These are phyloP conservation scores for Ustilago shanxiensis DNA, from an alignment of 1,284 basidiomycete species.

Conservation along the genomic window DNA sequence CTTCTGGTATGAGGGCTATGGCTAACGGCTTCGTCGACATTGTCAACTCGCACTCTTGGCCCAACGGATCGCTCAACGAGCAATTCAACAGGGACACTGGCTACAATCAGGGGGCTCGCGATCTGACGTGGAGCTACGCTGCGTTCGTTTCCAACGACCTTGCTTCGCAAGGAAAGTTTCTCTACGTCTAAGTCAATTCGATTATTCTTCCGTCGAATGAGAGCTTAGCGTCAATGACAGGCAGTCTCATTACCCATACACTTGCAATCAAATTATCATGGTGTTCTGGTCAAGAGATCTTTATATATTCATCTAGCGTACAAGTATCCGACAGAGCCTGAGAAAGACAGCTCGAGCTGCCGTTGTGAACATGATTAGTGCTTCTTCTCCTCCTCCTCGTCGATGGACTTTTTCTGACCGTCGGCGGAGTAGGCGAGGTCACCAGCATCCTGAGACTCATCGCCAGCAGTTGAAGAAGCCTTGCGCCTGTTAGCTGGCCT, in stretches of 20 bases:
- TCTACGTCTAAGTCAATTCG: slow-evolving; percentile 12
- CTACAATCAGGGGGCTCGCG: slow-evolving; percentile 53
- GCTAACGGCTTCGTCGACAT: slow-evolving; percentile 51
- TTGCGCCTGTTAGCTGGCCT: slow-evolving; percentile 31
- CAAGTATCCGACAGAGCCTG: no score
- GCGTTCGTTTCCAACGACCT: slow-evolving; percentile 47
- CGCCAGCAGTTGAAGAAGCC: slow-evolving; percentile 10
- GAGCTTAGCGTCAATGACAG: no score
- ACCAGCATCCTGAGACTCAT: slow-evolving; percentile 26
- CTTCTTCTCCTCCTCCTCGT: slow-evolving; percentile 42
- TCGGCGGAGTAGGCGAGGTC: slow-evolving; percentile 20
- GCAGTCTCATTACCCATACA: no score
- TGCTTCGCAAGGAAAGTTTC: slow-evolving; percentile 39
- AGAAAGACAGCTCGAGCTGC: no score
- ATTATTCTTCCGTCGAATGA: not conserved
- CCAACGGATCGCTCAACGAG: slow-evolving; percentile 57
- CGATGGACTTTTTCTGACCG: slow-evolving; percentile 31
- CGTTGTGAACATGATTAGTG: slow-evolving; percentile 8
- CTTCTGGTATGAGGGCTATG: slow-evolving; percentile 45
- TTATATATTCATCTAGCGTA: no score
- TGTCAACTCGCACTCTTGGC: slow-evolving; percentile 40
- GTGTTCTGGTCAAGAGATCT: no score
- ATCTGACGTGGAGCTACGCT: slow-evolving; percentile 62
- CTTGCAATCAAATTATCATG: no score
- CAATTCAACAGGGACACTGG: slow-evolving; percentile 51